phyloP scores from a whole-genome alignment of 2,329 filamentous ascomycete species.

The Celoporthe dispersa region DNA sequence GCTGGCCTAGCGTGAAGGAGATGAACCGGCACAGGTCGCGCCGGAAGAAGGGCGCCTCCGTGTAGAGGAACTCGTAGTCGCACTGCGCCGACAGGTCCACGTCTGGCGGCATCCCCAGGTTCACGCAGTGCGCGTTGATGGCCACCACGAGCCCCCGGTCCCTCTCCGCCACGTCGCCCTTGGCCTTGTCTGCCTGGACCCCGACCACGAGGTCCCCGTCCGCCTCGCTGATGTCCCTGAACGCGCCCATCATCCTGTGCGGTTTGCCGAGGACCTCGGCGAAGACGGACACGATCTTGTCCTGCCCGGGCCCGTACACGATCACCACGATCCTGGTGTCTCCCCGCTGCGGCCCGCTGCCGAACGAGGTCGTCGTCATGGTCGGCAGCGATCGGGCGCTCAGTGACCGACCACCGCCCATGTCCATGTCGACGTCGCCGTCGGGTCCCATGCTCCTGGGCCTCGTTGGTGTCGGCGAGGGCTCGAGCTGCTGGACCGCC shows the following conservation, averaged over 20 bases:
- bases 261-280: slow-evolving; percentile 80
- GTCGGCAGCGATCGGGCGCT: slow-evolving; percentile 37
- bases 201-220: slow-evolving; percentile 71
- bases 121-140: slow-evolving; percentile 78
- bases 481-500: slow-evolving; percentile 34
- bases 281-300: slow-evolving; percentile 74
- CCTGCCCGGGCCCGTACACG: slow-evolving; percentile 72
- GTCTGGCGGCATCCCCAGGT: slow-evolving; percentile 71
- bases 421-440: slow-evolving; percentile 43
- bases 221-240: slow-evolving; percentile 57
- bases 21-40: slow-evolving; percentile 79
- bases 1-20: slow-evolving; percentile 79
- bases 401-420: slow-evolving; percentile 11
- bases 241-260: slow-evolving; percentile 61
- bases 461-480: slow-evolving; percentile 32
- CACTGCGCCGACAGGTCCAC: slow-evolving; percentile 67
- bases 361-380: slow-evolving; percentile 44
- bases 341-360: slow-evolving; percentile 53
- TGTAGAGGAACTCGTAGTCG: slow-evolving; percentile 88
- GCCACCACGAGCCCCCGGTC: slow-evolving; percentile 64
- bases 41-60: slow-evolving; percentile 70
- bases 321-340: slow-evolving; percentile 67
- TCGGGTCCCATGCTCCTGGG: slow-evolving; percentile 35
- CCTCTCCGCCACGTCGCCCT: slow-evolving; percentile 60
- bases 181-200: slow-evolving; percentile 61